A percentile compares a stretch with the other conserved stretches of the same genome.
phyloP scores from a whole-genome alignment of 192 early-diverging fungal species.

The Podila epigama region DNA sequence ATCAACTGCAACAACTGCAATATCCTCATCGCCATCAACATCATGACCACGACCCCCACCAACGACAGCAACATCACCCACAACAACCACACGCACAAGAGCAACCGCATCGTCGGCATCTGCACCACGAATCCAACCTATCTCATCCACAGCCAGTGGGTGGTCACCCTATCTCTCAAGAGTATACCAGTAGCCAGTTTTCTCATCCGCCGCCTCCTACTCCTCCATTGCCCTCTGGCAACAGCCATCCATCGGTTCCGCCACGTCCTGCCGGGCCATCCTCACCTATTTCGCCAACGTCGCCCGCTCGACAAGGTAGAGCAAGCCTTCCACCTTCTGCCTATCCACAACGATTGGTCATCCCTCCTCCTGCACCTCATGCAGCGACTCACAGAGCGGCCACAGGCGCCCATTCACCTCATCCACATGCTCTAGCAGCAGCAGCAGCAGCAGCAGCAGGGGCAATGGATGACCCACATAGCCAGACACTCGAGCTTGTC shows the following conservation, averaged over 20 bases:
- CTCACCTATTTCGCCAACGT: background rate
- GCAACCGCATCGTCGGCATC: background rate
- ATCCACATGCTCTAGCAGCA: background rate
- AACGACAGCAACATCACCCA: background rate
- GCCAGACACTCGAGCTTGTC: background rate
- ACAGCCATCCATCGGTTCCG: slow-evolving; percentile 5
- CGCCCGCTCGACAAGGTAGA: background rate
- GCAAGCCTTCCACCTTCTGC: background rate
- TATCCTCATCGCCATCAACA: too few species aligned
- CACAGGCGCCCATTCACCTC: background rate
- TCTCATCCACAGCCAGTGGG: slow-evolving; percentile 6
- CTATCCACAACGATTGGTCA: background rate
- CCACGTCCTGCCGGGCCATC: background rate
- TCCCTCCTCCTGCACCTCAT: slow-evolving; percentile 9
- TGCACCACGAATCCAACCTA: slow-evolving; percentile 4
- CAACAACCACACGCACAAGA: slow-evolving; percentile 5
- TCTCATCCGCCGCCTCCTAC: slow-evolving; percentile 15
- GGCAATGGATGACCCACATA: background rate
- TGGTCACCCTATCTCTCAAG: slow-evolving; percentile 10
- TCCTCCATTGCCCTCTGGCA: slow-evolving; percentile 33
- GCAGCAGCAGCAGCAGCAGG: slow-evolving; percentile 1
- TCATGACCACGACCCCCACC: background rate
- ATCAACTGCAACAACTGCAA: background rate
- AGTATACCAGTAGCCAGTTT: background rate
- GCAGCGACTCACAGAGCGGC: background rate